Evolutionary conservation across 352 stramenopile species (phyloP).

Genomic region (Lagenidium sp.): DNA sequence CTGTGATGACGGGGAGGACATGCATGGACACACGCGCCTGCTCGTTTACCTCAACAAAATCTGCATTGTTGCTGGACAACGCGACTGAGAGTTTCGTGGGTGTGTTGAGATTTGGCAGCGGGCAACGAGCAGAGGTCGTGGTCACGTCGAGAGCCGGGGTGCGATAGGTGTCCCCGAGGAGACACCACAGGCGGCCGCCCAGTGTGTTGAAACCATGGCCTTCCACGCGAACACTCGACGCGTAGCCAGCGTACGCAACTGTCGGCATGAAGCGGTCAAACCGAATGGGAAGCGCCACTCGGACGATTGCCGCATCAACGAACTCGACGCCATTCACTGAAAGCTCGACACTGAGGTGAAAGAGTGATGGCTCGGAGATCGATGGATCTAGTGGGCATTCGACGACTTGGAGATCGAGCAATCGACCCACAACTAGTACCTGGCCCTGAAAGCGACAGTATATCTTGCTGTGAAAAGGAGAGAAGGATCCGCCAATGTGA

Average conservation of each 20-base stretch:
- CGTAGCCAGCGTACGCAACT: conserved; percentile 2
- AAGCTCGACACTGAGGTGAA: conserved; percentile 8
- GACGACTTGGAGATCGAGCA: no score
- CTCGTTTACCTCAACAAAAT: conserved; percentile 3
- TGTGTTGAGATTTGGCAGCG: neutral
- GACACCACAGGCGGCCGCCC: conserved; percentile 13
- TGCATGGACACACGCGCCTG: conserved; percentile 3
- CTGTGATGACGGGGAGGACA: neutral
- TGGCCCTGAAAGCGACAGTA: no score
- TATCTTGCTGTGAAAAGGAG: no score
- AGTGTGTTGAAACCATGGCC: no score
- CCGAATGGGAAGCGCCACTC: conserved; percentile 2
- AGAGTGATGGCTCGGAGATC: conserved; percentile 1
- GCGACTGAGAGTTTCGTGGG: conserved; percentile 8
- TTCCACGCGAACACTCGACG: no score
- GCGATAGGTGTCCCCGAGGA: conserved; percentile 9
- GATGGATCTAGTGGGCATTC: no score
- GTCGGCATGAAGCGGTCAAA: conserved; percentile 1
- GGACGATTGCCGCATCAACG: conserved; percentile 3
- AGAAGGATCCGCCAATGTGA: no score
- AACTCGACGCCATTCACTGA: conserved; percentile 12
- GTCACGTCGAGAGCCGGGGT: conserved; percentile 10
- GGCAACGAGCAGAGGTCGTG: conserved; percentile 5
- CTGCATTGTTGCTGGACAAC: conserved; percentile 9
- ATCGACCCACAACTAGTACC: no score